Conservation (phyloP, 345 rosid genomes). For the Acer yangbiense region DNA sequence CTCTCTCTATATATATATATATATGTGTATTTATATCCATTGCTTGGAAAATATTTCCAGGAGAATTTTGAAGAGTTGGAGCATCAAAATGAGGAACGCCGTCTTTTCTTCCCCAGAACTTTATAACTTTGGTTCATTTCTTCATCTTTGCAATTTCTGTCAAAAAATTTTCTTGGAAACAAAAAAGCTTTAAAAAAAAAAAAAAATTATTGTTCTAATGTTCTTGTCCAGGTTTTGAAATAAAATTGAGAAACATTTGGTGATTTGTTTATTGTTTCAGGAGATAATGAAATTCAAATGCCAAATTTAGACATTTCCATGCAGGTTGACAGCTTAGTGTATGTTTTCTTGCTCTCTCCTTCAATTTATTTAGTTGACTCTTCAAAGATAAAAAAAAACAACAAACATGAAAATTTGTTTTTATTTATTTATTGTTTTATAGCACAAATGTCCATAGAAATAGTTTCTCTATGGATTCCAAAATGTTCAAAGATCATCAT, state of each 20-base stretch:
- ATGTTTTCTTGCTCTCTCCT: slow-evolving; percentile 18
- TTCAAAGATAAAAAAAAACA: too few species aligned
- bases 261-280: slow-evolving; percentile 25
- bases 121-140: slow-evolving; percentile 33
- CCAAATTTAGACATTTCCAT: slow-evolving; percentile 31
- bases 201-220: too few species aligned
- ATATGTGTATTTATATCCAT: too few species aligned
- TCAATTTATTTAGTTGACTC: neutral
- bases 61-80: neutral
- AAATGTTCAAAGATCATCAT: slow-evolving; percentile 10
- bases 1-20: too few species aligned
- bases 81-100: slow-evolving; percentile 44
- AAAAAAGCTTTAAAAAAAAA: neutral
- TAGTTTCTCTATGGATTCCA: slow-evolving; percentile 36
- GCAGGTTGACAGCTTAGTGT: slow-evolving; percentile 42
- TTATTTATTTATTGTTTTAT: neutral
- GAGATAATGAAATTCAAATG: slow-evolving; percentile 42
- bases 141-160: neutral
- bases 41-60: neutral
- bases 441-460: slow-evolving; percentile 30
- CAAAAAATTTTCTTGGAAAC: too few species aligned
- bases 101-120: slow-evolving; percentile 37
- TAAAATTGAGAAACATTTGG: too few species aligned
- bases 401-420: neutral
- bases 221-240: neutral